Conservation (phyloP, 2,329 filamentous ascomycete species). For the Magnaporthiopsis rhizophila region DNA sequence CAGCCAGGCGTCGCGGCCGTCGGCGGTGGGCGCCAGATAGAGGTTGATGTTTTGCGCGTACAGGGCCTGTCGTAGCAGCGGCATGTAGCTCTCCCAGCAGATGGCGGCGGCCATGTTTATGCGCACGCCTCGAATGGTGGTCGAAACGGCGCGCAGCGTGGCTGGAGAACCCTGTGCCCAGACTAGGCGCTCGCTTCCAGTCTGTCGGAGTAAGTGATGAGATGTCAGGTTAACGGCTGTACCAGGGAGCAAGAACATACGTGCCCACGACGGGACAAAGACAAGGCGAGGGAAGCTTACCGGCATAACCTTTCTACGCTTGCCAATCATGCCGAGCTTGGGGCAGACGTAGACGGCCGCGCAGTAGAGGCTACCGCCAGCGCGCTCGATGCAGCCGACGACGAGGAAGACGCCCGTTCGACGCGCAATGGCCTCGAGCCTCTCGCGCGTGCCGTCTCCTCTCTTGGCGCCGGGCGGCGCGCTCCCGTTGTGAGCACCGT, state of each 20-base stretch:
- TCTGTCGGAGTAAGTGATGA: constrained; percentile 33
- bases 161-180: constrained; percentile 81
- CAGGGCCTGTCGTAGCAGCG: constrained; percentile 70
- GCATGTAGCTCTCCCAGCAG: constrained; percentile 98
- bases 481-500: neutral
- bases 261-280: constrained; percentile 1
- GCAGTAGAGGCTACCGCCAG: constrained; percentile 80
- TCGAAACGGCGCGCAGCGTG: constrained; percentile 71
- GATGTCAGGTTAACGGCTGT: neutral
- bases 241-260: neutral
- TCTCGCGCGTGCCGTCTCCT: constrained; percentile 63
- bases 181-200: constrained; percentile 71
- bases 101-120: constrained; percentile 81
- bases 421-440: constrained; percentile 65
- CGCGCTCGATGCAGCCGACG: constrained; percentile 69
- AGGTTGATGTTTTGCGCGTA: constrained; percentile 89
- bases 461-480: constrained; percentile 24
- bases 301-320: constrained; percentile 88
- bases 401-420: constrained; percentile 78
- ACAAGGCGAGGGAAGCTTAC: constrained; percentile 33
- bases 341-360: constrained; percentile 77
- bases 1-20: constrained; percentile 75
- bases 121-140: constrained; percentile 68
- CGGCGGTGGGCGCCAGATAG: constrained; percentile 85
- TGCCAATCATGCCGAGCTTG: constrained; percentile 62